Base-by-base conservation (phyloP, 2,329 filamentous ascomycete species). In the Neoascochyta sp. region DNA sequence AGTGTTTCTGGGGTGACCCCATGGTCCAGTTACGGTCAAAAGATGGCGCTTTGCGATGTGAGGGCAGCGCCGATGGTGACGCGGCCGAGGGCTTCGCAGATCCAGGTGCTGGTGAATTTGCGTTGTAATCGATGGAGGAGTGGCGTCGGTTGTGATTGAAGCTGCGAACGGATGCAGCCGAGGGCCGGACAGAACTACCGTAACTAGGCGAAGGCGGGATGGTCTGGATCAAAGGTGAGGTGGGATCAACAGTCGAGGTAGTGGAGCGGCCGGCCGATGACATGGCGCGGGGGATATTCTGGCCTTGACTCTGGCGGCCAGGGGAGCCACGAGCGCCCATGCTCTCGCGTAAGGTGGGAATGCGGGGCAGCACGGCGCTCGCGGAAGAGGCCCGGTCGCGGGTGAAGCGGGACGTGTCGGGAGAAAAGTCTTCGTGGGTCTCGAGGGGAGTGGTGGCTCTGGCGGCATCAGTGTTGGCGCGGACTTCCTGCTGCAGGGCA, bases 71-170 rank as follows among this genome's bases (percentile, higher is more conserved):
- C 9, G 48, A 36, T 18, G 54, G 53, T 14, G 44, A 32, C 9
- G 51, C 41, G 13, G 41, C 40, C 3, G 50, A 39, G 7, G 53
- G 26, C 32, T 56, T 55, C 9, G 42, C 37, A 2, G 46, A 38
- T 10, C 35, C 49, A 6, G 57, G 53, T 7, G 48, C 45, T 5
- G 55, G 43, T 5, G 52, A 41, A 23, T 43, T 57, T 13, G 50
- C 41, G 28, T 78, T 73, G 55, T 80, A 83, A 47, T 93, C 87
- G 27, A 86, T 87, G 3, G 86, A 92, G 2, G 89, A 95, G 64
- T 93, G 88, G 36, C 88, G 82, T 22, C 88, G 78, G 22, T 83
- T 86, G 58, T 94, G 86, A 51, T 92, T 81, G 48, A 93, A 68
- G 36, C 87, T 85, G 47, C 87, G 77, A 22, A 93, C 75, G 8